Base-by-base conservation (phyloP, 2,329 filamentous ascomycete genomes). In the Penicillium polonicum region DNA sequence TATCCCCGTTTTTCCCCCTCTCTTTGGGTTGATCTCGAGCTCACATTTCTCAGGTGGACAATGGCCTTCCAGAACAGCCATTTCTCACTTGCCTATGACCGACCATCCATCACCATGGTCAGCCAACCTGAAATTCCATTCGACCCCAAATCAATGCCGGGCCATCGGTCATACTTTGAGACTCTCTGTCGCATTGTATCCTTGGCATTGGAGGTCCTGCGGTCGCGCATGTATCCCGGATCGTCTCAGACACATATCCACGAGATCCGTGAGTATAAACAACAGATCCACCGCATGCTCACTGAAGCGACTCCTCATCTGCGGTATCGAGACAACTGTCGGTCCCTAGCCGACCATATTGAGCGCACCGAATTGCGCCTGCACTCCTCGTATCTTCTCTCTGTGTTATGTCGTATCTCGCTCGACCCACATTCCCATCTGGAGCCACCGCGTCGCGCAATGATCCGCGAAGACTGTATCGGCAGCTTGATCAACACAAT, bases 21-120 rank as follows among this genome's bases (percentile, higher is more conserved):
- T 10, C 17, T 25, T 46, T 48, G 31, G 8, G 23, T 29, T 51
- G 10, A 33, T 27, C 2, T 43, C 10, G 27, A 27, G 17, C 52
- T 59, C 3, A 54, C 23, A 21, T 19, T 36, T 35, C 9, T n/a
- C 29, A 70, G 71, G 72, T 86, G 83, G 83, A 78, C 81, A 17
- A 77, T 86, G 59, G 76, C 85, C 17, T 85, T 84, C 78, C 83
- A 85, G 63, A 84, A 86, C 63, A 84, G 82, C 46, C 74, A 85
- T 39, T 77, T 85, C n/a, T 85, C 83, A 17, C 81, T 86, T 43
- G 84, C 83, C 1, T 86, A 85, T 70, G 83, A 86, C 64, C 75
- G 83, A 45, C 78, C 78, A 3, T 81, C 82, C 2, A 81, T 80
- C 44, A 79, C 74, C n/a, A 81, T 81, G 48, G 78, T 81, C 36